Evolutionary conservation across 345 rosid species (phyloP).

Genomic region (Corchorus capsularis): DNA sequence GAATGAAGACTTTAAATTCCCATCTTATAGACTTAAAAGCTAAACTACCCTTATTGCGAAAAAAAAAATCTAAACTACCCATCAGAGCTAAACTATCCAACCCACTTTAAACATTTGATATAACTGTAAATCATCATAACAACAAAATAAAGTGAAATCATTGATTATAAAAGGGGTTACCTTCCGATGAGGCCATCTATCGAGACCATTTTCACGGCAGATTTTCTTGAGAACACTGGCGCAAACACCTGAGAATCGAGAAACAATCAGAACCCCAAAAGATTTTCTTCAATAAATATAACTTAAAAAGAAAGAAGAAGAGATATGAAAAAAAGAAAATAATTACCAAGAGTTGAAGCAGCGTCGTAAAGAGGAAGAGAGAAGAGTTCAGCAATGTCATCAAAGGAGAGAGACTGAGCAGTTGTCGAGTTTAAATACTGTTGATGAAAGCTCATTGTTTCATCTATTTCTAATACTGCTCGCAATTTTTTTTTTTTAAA

Average conservation of each 20-base stretch:
- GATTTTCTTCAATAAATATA: background rate
- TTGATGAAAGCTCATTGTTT: slow-evolving; percentile 10
- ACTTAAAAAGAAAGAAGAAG: background rate
- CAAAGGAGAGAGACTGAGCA: slow-evolving; percentile 26
- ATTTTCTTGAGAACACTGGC: slow-evolving; percentile 43
- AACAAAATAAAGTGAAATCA: background rate
- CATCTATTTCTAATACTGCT: too few relatives aligned
- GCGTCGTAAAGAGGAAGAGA: slow-evolving; percentile 45
- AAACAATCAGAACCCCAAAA: background rate
- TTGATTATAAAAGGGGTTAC: background rate
- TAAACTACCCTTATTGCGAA: background rate
- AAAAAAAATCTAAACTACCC: background rate
- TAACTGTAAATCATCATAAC: background rate
- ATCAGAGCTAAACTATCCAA: background rate
- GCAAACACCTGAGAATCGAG: slow-evolving; percentile 39
- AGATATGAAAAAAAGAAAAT: background rate
- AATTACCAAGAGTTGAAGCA: slow-evolving; percentile 36
- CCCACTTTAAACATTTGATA: background rate
- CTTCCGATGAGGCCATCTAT: slow-evolving; percentile 52
- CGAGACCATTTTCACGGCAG: slow-evolving; percentile 52
- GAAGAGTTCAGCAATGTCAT: slow-evolving; percentile 38
- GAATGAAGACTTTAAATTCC: background rate
- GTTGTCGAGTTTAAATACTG: slow-evolving; percentile 9
- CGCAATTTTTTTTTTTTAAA: too few relatives aligned
- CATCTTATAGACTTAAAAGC: background rate